Evolutionary conservation across 768 basidiomycete genomes (phyloP).

Genomic region (Pisolithus tinctorius): DNA sequence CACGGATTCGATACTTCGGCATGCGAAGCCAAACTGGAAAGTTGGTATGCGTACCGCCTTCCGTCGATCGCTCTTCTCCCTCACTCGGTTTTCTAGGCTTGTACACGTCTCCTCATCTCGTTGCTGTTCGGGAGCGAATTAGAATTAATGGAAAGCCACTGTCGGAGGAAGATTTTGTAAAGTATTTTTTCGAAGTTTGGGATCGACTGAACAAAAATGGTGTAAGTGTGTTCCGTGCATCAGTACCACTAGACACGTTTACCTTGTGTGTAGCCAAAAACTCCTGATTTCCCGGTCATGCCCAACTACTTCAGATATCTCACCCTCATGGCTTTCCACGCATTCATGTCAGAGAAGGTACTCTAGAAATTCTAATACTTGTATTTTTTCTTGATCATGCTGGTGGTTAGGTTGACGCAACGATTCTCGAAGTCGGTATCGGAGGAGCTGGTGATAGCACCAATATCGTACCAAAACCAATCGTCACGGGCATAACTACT

Average conservation of each 20-base stretch:
- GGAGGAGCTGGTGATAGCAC: slow-evolving; percentile 94
- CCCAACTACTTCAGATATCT: slow-evolving; percentile 93
- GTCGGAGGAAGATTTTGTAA: slow-evolving; percentile 81
- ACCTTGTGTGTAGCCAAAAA: slow-evolving; percentile 33
- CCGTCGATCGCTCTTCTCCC: neutral
- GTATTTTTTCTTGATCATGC: neutral
- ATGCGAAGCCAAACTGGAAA: slow-evolving; percentile 66
- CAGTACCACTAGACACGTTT: neutral
- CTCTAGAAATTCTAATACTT: neutral
- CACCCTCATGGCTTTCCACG: slow-evolving; percentile 88
- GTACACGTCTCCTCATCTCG: slow-evolving; percentile 95
- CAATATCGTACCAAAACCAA: slow-evolving; percentile 85
- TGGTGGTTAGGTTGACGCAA: slow-evolving; percentile 60
- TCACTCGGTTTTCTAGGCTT: slow-evolving; percentile 47
- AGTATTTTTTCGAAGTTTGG: slow-evolving; percentile 96
- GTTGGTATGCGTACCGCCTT: slow-evolving; percentile 49
- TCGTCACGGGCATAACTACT: slow-evolving; percentile 86
- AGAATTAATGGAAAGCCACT: slow-evolving; percentile 87
- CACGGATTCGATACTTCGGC: slow-evolving; percentile 77
- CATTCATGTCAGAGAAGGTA: slow-evolving; percentile 71
- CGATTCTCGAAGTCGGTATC: slow-evolving; percentile 93
- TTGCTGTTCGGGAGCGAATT: slow-evolving; percentile 93
- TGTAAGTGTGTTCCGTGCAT: slow-evolving; percentile 33
- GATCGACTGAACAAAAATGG: slow-evolving; percentile 65
- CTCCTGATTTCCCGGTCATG: slow-evolving; percentile 54